Conservation (phyloP, 345 rosid genomes). For the Salix suchowensis region DNA sequence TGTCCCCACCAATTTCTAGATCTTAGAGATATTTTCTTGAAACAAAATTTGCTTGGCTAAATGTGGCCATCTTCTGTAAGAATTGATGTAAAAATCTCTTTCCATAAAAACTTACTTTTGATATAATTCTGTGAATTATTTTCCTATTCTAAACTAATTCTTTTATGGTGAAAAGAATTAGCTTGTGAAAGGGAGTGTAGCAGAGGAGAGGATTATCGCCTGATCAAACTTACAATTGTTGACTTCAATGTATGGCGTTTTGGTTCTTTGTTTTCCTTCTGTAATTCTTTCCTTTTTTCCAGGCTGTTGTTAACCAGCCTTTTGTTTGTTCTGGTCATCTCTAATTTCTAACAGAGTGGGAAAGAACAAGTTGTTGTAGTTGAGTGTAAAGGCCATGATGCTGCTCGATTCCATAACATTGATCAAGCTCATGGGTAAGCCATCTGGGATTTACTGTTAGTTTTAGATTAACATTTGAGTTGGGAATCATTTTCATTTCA, state of each 20-base stretch:
- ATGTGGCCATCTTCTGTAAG: no score
- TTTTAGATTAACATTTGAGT: background rate
- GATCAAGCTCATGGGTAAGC: conserved; percentile 87
- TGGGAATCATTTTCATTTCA: background rate
- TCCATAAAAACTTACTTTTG: background rate
- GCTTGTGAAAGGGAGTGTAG: conserved; percentile 94
- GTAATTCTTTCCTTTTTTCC: background rate
- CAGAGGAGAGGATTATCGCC: conserved; percentile 86
- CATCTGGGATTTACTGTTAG: background rate
- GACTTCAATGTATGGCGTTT: conserved; percentile 54
- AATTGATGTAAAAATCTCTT: background rate
- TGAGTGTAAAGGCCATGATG: conserved; percentile 94
- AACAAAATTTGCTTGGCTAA: no score
- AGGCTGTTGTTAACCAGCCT: background rate
- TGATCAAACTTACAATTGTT: conserved; percentile 73
- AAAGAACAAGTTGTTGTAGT: conserved; percentile 69
- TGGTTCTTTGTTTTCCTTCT: background rate
- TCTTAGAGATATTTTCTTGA: no score
- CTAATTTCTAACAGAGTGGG: conserved; percentile 41
- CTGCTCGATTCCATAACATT: conserved; percentile 66
- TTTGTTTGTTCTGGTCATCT: background rate
- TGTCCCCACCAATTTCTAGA: no score
- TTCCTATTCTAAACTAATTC: background rate
- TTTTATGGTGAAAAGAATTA: conserved; percentile 44
- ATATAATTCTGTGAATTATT: background rate